Base-by-base conservation (phyloP, 164 flowering plant genomes). In the Aristolochia californica region DNA sequence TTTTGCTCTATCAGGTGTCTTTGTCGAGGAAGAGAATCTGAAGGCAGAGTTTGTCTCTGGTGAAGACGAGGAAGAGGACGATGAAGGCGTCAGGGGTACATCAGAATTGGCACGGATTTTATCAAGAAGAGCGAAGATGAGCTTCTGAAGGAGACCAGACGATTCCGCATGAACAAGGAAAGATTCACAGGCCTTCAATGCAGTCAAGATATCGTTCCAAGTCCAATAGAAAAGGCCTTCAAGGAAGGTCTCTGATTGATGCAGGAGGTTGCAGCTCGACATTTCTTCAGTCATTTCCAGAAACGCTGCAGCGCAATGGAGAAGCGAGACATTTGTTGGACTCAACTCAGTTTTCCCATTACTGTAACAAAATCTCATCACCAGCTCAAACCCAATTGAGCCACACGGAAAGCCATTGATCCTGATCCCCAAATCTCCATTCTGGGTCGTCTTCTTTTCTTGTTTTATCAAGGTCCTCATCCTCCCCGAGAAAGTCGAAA, bases 321-420 rank as follows among this genome's bases (percentile, higher is more conserved):
- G 93, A 21, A 77, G 55, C 11, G 73, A 61, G 8, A 90, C 78
- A 66, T 87, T 87, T 5, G 80, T 65, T 4, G 79, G 72, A 2
- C 75, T 65, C 59, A 85, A 73, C 21, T 45, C 25, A 48, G 79
- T 69, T 59, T 49, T 52, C 13, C 88, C 91, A 66, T 75, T 62
- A 78, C 65, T 77, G 81, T 90, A 78, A 60, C 88, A 85, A 72
- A 87, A 90, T 66, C 91, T 78, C 52, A 82, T 64, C 57, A 79
- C 76, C 14, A 80, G 64, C 66, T 90, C 97, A 62, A 90, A 90
- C 68, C 84, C 93, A 56, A 73, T 59, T 60, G 87, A 43, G 10
- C 91, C 95, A 11, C 95, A 87, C 3, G 93, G 95, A 58, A 87
- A 85, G 20, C 74, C 81, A 54, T 70, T 56, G 59, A 83, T 65